Evolutionary conservation across 2,329 filamentous ascomycete species (phyloP).

Genomic region (Hypoxylon sp.): DNA sequence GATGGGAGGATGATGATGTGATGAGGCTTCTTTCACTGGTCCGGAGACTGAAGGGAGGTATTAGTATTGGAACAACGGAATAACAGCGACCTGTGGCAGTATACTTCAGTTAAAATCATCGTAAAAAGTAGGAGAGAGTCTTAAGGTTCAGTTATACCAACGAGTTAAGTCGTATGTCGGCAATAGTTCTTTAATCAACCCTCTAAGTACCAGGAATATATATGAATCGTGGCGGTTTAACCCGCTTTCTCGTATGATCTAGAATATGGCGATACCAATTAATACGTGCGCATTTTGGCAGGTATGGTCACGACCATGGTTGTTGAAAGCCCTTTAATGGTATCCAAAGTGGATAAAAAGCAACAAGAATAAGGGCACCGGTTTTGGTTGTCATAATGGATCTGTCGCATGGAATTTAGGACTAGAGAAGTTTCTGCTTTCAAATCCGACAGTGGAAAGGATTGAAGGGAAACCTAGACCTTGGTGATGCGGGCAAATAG

Average conservation of each 20-base stretch:
- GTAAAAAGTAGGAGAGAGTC: background rate
- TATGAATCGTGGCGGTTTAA: background rate
- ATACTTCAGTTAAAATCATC: background rate
- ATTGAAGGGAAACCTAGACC: slow-evolving; percentile 8
- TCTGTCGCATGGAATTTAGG: background rate
- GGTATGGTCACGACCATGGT: background rate
- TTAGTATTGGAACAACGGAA: background rate
- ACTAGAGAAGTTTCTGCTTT: background rate
- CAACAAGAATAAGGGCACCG: background rate
- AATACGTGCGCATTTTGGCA: background rate
- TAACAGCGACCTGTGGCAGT: background rate
- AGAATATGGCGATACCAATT: background rate
- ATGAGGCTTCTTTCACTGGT: background rate
- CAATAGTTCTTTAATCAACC: background rate
- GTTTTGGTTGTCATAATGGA: background rate
- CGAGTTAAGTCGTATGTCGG: background rate
- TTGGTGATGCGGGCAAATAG: slow-evolving; percentile 20
- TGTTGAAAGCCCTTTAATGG: background rate
- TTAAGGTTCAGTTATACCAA: background rate
- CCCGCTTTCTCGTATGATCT: background rate
- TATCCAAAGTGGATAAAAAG: background rate
- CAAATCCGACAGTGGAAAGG: background rate
- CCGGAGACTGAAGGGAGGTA: background rate
- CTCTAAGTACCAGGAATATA: background rate
- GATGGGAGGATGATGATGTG: background rate